Evolutionary conservation across 2,329 filamentous ascomycete genomes (phyloP).

Genomic region (Pseudogymnoascus sp.): DNA sequence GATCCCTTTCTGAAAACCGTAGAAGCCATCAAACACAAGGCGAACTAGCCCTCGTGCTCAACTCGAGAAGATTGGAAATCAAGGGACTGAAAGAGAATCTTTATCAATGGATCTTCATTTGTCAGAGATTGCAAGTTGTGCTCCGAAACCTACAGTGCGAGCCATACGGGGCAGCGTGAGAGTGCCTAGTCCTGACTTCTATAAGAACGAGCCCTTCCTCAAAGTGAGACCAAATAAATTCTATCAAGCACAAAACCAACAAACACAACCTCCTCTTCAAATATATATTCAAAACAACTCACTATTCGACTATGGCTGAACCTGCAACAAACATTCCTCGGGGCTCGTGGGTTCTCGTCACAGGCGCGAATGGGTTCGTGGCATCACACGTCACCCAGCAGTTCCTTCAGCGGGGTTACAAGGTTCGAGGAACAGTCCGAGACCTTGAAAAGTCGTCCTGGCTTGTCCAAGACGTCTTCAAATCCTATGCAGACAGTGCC

Average conservation of each 20-base stretch:
- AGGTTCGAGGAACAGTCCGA: slow-evolving; percentile 39
- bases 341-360: slow-evolving; percentile 35
- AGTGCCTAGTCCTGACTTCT: not conserved
- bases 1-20: not conserved
- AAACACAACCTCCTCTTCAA: not conserved
- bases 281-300: not conserved
- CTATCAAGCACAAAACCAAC: not conserved
- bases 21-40: not conserved
- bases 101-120: not conserved
- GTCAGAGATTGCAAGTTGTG: not conserved
- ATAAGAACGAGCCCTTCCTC: not conserved
- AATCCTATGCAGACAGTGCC: slow-evolving; percentile 21
- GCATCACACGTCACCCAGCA: slow-evolving; percentile 35
- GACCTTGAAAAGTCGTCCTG: slow-evolving; percentile 27
- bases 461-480: slow-evolving; percentile 28
- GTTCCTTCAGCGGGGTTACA: slow-evolving; percentile 34
- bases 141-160: not conserved
- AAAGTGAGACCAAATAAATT: not conserved
- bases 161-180: not conserved
- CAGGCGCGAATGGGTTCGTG: slow-evolving; percentile 39
- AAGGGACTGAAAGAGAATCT: not conserved
- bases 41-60: not conserved
- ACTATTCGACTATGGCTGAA: not conserved
- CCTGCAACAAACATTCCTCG: slow-evolving; percentile 18
- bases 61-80: not conserved